Percentiles rank a stretch among this genome's conserved stretches.
phyloP scores from a whole-genome alignment of 345 rosid genomes.

The Anastatica hierochuntica region DNA sequence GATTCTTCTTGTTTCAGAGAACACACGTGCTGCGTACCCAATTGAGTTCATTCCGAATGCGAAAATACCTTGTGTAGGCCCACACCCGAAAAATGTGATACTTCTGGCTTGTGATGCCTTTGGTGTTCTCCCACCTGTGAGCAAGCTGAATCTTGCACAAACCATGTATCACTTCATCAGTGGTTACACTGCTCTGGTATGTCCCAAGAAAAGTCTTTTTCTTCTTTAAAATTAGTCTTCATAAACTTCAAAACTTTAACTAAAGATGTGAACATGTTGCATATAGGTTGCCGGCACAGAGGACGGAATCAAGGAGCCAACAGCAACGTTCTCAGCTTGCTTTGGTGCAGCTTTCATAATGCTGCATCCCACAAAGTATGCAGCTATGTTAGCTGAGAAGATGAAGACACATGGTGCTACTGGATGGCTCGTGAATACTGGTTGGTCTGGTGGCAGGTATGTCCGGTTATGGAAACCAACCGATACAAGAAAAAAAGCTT shows the following conservation, averaged over 20 bases:
- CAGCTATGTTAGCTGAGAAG: conserved; percentile 93
- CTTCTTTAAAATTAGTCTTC: too few relatives aligned
- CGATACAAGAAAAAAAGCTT: too few relatives aligned
- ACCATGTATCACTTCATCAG: conserved; percentile 99
- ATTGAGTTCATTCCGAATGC: conserved; percentile 87
- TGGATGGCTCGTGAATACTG: conserved; percentile 99
- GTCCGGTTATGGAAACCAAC: too few relatives aligned
- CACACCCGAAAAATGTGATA: conserved; percentile 89
- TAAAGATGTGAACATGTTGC: not conserved
- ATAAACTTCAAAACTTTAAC: too few relatives aligned
- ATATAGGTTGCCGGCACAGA: conserved; percentile 94
- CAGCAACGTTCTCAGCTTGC: conserved; percentile 96
- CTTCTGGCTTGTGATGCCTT: conserved; percentile 95
- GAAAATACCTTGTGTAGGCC: conserved; percentile 83
- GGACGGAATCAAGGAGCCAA: conserved; percentile 90
- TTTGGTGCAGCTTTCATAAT: conserved; percentile 97
- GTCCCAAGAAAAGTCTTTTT: too few relatives aligned
- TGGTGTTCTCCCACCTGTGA: conserved; percentile 95
- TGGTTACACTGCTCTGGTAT: conserved; percentile 94
- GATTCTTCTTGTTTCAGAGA: too few relatives aligned
- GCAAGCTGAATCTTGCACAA: conserved; percentile 80
- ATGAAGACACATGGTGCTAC: conserved; percentile 95
- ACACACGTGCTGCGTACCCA: conserved; percentile 93
- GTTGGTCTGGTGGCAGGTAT: conserved; percentile 99
- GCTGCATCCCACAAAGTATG: conserved; percentile 95